Evolutionary conservation across 306 rosid species (phyloP).

Genomic region (Acacia acuminata): DNA sequence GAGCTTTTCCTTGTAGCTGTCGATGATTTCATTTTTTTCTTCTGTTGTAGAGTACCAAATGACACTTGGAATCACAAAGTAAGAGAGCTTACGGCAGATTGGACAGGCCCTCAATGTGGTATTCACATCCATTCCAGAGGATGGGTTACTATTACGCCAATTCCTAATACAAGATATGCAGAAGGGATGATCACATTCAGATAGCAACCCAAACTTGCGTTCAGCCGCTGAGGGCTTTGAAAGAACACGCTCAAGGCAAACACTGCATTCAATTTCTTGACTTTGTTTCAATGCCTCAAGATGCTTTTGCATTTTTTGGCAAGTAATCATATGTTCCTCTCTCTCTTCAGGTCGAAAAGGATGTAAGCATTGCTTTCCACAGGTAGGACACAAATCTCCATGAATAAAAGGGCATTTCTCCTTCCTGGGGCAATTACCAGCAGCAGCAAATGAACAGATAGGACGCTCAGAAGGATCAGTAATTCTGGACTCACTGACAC

Average conservation of each 20-base stretch:
- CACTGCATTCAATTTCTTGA: constrained; percentile 98
- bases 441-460: constrained; percentile 97
- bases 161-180: constrained; percentile 95
- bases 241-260: constrained; percentile 92
- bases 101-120: constrained; percentile 94
- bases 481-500: constrained; percentile 46
- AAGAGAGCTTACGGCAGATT: constrained; percentile 90
- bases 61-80: constrained; percentile 95
- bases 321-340: constrained; percentile 76
- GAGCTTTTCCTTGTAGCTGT: constrained; percentile 91
- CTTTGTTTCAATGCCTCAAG: constrained; percentile 82
- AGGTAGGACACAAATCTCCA: constrained; percentile 83
- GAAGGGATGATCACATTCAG: constrained; percentile 97
- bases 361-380: constrained; percentile 91
- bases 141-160: constrained; percentile 95
- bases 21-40: constrained; percentile 83
- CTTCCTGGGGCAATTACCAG: constrained; percentile 89
- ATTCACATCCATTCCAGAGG: constrained; percentile 87
- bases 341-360: constrained; percentile 85
- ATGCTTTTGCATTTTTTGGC: constrained; percentile 75
- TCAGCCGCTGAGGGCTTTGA: constrained; percentile 80
- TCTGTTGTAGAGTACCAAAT: constrained; percentile 85
- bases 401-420: constrained; percentile 87
- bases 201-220: constrained; percentile 88
- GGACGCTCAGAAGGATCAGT: constrained; percentile 60